Evolutionary conservation across 345 rosid genomes (phyloP).

Genomic region (Rhodamnia argentea): DNA sequence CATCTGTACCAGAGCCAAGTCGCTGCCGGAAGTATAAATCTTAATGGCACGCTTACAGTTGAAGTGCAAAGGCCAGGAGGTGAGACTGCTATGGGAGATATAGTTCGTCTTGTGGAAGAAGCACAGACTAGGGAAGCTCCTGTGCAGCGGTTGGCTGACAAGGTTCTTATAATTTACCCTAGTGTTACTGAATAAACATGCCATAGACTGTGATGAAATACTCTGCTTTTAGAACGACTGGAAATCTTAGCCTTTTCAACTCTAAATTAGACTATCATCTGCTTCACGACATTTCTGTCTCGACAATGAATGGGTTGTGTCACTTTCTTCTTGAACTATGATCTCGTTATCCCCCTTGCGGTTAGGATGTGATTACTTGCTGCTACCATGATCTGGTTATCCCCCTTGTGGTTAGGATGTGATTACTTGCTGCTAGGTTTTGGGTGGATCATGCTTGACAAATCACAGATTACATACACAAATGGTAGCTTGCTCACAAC

Average conservation of each 20-base stretch:
- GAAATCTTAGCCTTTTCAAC: not conserved
- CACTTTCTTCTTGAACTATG: not conserved
- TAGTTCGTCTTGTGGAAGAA: slow-evolving; percentile 92
- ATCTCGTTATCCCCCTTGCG: not conserved
- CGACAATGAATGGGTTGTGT: not conserved
- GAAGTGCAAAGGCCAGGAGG: slow-evolving; percentile 96
- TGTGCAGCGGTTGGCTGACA: slow-evolving; percentile 87
- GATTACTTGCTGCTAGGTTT: not conserved
- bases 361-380: not conserved
- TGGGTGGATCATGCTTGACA: not conserved
- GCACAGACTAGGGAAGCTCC: slow-evolving; percentile 97
- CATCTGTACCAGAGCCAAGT: slow-evolving; percentile 64
- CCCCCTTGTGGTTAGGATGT: not conserved
- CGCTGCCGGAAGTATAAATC: slow-evolving; percentile 90
- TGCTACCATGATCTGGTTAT: not conserved
- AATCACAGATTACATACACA: not conserved
- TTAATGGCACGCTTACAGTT: slow-evolving; percentile 85
- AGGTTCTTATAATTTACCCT: slow-evolving; percentile 39
- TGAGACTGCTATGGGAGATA: slow-evolving; percentile 89
- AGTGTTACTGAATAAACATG: not conserved
- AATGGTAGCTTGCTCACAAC: not conserved
- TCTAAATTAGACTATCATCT: not conserved
- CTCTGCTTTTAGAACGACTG: not conserved
- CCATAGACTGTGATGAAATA: not conserved
- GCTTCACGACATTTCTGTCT: not conserved